Evolutionary conservation across 345 rosid species (phyloP).

Genomic region (Rhodamnia rubescens): DNA sequence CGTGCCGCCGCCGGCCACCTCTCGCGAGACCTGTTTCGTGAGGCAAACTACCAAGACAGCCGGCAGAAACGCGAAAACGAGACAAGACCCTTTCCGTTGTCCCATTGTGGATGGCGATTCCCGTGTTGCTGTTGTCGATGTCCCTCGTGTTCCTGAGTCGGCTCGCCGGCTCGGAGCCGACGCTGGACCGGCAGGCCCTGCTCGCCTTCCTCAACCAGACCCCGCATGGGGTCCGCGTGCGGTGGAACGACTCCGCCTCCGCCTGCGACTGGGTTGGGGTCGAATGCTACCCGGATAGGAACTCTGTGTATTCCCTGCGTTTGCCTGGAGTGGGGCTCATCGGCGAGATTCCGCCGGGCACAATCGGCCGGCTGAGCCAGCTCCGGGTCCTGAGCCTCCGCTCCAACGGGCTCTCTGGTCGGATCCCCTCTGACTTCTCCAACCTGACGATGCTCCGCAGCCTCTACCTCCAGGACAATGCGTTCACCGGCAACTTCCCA

Average conservation of each 20-base stretch:
- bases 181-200: constrained; percentile 70
- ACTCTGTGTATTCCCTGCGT: constrained; percentile 49
- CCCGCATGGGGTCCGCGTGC: constrained; percentile 59
- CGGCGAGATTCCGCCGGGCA: constrained; percentile 59
- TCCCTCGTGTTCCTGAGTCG: constrained; percentile 15
- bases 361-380: constrained; percentile 49
- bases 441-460: constrained; percentile 62
- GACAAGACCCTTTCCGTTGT: background rate
- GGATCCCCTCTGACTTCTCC: constrained; percentile 83
- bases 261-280: constrained; percentile 87
- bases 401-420: constrained; percentile 63
- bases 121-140: background rate
- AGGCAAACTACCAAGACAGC: background rate
- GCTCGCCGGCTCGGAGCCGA: constrained; percentile 43
- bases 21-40: background rate
- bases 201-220: constrained; percentile 42
- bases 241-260: constrained; percentile 62
- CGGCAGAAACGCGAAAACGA: background rate
- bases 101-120: background rate
- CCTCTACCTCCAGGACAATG: constrained; percentile 68
- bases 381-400: constrained; percentile 91
- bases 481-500: constrained; percentile 58
- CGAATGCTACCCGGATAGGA: constrained; percentile 39
- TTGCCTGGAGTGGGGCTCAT: constrained; percentile 75
- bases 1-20: background rate